Conservation (phyloP, 2,329 filamentous ascomycete genomes). For the Aspergillus fumigatus region DNA sequence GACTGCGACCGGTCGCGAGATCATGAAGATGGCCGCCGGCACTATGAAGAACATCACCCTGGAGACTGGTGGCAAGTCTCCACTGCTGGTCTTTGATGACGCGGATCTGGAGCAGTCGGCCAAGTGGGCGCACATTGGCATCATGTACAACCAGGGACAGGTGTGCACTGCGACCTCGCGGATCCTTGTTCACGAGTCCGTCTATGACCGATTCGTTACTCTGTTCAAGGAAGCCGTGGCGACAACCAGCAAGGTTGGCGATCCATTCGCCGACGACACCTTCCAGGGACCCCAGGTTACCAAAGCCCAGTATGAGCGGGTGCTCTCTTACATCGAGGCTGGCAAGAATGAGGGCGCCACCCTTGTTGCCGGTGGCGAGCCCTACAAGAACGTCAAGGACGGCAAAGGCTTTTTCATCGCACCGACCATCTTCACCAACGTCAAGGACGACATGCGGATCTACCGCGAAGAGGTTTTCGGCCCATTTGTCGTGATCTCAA, state of each 20-base stretch:
- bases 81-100: slow-evolving; percentile 61
- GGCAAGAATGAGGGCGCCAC: slow-evolving; percentile 69
- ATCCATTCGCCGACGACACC: slow-evolving; percentile 33
- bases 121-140: slow-evolving; percentile 60
- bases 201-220: slow-evolving; percentile 30
- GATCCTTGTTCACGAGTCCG: slow-evolving; percentile 55
- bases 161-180: slow-evolving; percentile 34
- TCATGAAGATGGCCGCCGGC: slow-evolving; percentile 34
- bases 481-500: slow-evolving; percentile 55
- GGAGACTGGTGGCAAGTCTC: slow-evolving; percentile 60
- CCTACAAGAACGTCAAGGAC: slow-evolving; percentile 48
- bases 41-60: slow-evolving; percentile 35
- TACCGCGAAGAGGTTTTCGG: slow-evolving; percentile 62
- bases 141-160: slow-evolving; percentile 42
- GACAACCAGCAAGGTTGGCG: slow-evolving; percentile 32
- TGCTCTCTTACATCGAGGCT: slow-evolving; percentile 64
- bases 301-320: slow-evolving; percentile 40
- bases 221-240: slow-evolving; percentile 30
- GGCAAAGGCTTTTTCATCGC: slow-evolving; percentile 63
- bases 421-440: slow-evolving; percentile 56
- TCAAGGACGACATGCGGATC: slow-evolving; percentile 55
- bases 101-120: slow-evolving; percentile 65
- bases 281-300: slow-evolving; percentile 36
- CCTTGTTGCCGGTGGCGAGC: slow-evolving; percentile 59
- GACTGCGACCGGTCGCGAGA: slow-evolving; percentile 29